Base-by-base conservation (phyloP, 164 flowering plant genomes). In the Cinnamomum chago region DNA sequence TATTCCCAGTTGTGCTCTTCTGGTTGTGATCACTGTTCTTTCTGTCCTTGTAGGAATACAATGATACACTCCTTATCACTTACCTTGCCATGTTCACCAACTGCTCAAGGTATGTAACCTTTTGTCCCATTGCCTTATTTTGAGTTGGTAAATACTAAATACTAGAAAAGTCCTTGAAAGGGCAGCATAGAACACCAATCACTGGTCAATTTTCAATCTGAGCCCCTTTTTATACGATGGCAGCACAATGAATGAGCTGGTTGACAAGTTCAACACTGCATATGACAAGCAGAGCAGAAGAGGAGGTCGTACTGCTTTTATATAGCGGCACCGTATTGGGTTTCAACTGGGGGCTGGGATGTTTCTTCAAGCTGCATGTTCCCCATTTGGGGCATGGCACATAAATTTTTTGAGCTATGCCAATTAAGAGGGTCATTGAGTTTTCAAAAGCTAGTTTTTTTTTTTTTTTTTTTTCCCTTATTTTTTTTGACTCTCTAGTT, bases 11-110 rank as follows among this genome's bases (percentile, higher is more conserved):
- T 18, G 64, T 23, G 23, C n/a, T 18, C 24, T 60, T 25, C 30
- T 65, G 67, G 27, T 25, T 65, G 27, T 64, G 69, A 67, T 67
- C 50, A 67, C 7, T 67, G 47, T 14, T 67, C n/a, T 67, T 27
- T 67, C 14, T 14, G 70, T 67, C 4, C 47, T 68, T 80, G 76
- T 77, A 95, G 98, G 99, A 93, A 79, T 93, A 93, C 83, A 93
- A 90, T 83, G 97, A 95, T 73, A 95, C 94, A 1, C 77, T 92
- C 70, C 79, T 95, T 87, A 86, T 93, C 70, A 82, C 94, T 71
- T 95, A 93, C 81, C 90, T 93, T 73, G 96, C 99, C 72, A 93
- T 95, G 97, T 77, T 92, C 73, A 93, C 99, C 79, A 90, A 92
- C 76, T 93, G 98, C 83, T 87, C 99, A 66, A 95, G 98, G 98